Base-by-base conservation (phyloP, 345 rosid genomes). In the Mallotus nudiflorus region DNA sequence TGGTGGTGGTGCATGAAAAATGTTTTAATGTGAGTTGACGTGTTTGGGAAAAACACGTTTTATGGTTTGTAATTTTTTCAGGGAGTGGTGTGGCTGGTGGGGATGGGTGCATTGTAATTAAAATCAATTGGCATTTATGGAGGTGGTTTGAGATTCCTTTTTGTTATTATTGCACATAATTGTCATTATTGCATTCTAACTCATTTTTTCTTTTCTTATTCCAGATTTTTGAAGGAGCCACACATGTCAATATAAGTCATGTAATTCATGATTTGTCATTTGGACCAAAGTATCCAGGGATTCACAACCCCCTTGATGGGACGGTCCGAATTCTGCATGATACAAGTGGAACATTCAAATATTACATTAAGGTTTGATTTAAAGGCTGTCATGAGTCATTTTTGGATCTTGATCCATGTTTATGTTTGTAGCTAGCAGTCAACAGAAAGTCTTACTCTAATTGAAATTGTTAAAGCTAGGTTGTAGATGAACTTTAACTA, bases 221-320 rank as follows among this genome's bases (percentile, higher is more conserved):
- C 63, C 88, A 96, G 99, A 96, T 92, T 71, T 96, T 96, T 82
- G 96, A 88, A 4, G 97, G 97, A 27, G 75, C 96, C 33, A 88
- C 68, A 19, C 87, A 86, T 57, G 99, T 96, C 46, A 96, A 92
- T 67, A 93, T 96, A 40, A 96, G 97, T 75, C 99, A 96, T 82
- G 35, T 76, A 50, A 91, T 96, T 73, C 90, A 96, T 68, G 94
- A 91, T 78, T 73, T 96, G 74, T 87, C 99, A 62, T 96, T 96
- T 78, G 98, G 99, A 63, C 98, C 97, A 6, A 84, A 92, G 67
- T 96, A 91, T 79, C 99, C 96, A 2, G 98, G 99, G 70, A 67
- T 91, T 75, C 98, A 91, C 86, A 96, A 96, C 73, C 99, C 98
- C 39, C 91, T 96, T 64, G 98, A 96, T 77, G 98, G 76, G 62